Percentiles rank a stretch among this genome's conserved stretches.
Conservation (phyloP, 1,284 basidiomycete genomes). For the Pulchroboletus neoregius region DNA sequence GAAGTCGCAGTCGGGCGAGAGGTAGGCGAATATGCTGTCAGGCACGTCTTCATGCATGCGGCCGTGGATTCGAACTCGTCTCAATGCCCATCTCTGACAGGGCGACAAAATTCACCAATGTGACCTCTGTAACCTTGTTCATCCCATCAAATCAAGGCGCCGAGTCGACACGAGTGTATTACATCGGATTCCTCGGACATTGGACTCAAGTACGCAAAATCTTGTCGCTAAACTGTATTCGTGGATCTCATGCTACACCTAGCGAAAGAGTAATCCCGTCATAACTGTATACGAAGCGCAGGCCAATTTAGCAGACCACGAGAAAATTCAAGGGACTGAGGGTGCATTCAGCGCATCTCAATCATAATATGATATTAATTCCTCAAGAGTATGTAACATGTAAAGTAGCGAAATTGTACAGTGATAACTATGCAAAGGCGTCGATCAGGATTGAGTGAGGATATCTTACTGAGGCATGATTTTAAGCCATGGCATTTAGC, state of each 20-base stretch:
- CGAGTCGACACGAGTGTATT: constrained; percentile 66
- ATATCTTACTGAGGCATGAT: neutral
- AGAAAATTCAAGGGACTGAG: constrained; percentile 72
- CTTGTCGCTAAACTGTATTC: neutral
- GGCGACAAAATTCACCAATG: constrained; percentile 71
- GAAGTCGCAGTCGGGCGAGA: constrained; percentile 62
- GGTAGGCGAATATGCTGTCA: constrained; percentile 71
- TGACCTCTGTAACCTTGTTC: constrained; percentile 69
- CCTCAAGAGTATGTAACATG: constrained; percentile 5
- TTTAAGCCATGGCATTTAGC: constrained; percentile 10
- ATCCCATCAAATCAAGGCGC: constrained; percentile 72
- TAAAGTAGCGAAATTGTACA: constrained; percentile 19
- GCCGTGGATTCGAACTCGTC: neutral
- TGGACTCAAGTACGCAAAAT: constrained; percentile 61
- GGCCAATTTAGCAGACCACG: constrained; percentile 75
- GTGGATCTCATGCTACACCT: constrained; percentile 4
- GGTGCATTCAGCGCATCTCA: constrained; percentile 46
- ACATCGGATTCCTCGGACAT: constrained; percentile 74
- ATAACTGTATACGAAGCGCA: constrained; percentile 77
- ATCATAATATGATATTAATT: constrained; percentile 16
- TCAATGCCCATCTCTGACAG: constrained; percentile 36
- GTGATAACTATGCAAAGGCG: neutral
- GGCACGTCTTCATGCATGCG: constrained; percentile 38
- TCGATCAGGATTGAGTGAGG: neutral
- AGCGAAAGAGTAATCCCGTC: constrained; percentile 67